phyloP scores from a whole-genome alignment of 2,329 filamentous ascomycete species.

The Monosporascus ibericus region DNA sequence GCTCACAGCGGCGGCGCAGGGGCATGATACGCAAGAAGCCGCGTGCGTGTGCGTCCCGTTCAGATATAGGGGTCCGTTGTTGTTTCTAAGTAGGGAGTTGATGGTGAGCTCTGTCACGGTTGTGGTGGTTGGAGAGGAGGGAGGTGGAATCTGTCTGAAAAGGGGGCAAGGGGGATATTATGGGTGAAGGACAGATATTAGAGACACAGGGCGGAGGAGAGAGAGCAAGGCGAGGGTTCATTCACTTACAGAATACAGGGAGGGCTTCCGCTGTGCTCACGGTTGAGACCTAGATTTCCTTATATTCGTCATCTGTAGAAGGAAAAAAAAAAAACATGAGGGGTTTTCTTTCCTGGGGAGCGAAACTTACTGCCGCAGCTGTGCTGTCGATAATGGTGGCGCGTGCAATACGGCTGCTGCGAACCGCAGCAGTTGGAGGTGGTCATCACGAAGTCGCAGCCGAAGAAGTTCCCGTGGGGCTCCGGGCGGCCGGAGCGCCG shows the following conservation, averaged over 20 bases:
- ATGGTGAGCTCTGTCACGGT: not conserved
- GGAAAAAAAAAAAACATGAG: not conserved
- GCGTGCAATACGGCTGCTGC: not conserved
- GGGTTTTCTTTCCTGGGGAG: not conserved
- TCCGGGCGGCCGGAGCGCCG: not conserved
- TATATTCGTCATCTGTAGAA: not conserved
- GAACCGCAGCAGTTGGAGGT: not conserved
- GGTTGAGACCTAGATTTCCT: not conserved
- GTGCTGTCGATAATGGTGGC: not conserved
- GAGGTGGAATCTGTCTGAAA: too few species aligned
- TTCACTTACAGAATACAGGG: not conserved
- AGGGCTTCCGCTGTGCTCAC: not conserved
- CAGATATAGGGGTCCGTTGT: not conserved
- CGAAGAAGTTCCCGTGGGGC: not conserved
- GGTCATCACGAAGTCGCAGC: not conserved
- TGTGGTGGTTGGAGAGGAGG: too few species aligned
- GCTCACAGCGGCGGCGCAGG: not conserved
- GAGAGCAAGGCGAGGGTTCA: too few species aligned
- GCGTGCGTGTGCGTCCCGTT: not conserved
- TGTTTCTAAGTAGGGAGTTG: not conserved
- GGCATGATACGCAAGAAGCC: not conserved
- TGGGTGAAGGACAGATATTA: not conserved
- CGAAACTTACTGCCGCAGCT: not conserved
- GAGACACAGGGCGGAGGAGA: not conserved
- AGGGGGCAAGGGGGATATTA: not conserved